These are phyloP conservation scores for Phaeosphaeria sp. DNA, from an alignment of 2,329 filamentous ascomycete species.

Conservation along the genomic window DNA sequence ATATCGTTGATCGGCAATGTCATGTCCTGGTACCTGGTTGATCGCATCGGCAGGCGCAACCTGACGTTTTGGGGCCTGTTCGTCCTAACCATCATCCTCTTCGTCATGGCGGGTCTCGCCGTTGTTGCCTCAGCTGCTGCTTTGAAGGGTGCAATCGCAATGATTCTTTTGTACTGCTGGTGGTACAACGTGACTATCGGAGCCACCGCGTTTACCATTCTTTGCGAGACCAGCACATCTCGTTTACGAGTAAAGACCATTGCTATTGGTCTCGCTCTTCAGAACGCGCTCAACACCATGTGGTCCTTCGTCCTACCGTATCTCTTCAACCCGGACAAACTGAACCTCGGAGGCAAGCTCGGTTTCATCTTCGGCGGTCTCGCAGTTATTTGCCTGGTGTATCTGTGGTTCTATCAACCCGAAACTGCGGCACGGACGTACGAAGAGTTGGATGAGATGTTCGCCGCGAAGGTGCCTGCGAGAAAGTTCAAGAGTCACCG, in stretches of 20 bases:
- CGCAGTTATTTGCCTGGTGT: conserved; percentile 77
- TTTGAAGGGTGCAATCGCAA: conserved; percentile 52
- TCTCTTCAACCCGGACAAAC: conserved; percentile 48
- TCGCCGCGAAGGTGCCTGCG: conserved; percentile 59
- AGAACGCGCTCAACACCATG: conserved; percentile 44
- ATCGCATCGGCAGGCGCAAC: conserved; percentile 73
- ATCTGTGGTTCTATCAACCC: conserved; percentile 78
- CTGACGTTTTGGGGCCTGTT: conserved; percentile 75
- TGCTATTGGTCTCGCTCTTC: conserved; percentile 47
- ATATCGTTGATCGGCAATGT: conserved; percentile 68
- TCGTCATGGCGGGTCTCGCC: conserved; percentile 54
- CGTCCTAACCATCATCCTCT: conserved; percentile 70
- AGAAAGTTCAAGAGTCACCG: conserved; percentile 23
- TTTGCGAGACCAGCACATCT: conserved; percentile 79
- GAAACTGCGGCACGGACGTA: conserved; percentile 80
- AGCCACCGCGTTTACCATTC: conserved; percentile 85
- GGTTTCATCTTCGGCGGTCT: conserved; percentile 85
- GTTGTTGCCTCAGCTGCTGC: conserved; percentile 57
- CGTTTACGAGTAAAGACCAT: conserved; percentile 78
- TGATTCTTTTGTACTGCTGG: conserved; percentile 54
- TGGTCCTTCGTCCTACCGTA: conserved; percentile 50
- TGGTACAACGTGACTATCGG: conserved; percentile 85
- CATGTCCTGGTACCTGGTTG: conserved; percentile 79
- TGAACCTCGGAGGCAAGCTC: conserved; percentile 77
- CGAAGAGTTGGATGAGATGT: conserved; percentile 81